A percentile compares a stretch with the other conserved stretches of the same genome.
phyloP scores from a whole-genome alignment of 2,329 filamentous ascomycete species.

The Pyrenophora seminiperda region DNA sequence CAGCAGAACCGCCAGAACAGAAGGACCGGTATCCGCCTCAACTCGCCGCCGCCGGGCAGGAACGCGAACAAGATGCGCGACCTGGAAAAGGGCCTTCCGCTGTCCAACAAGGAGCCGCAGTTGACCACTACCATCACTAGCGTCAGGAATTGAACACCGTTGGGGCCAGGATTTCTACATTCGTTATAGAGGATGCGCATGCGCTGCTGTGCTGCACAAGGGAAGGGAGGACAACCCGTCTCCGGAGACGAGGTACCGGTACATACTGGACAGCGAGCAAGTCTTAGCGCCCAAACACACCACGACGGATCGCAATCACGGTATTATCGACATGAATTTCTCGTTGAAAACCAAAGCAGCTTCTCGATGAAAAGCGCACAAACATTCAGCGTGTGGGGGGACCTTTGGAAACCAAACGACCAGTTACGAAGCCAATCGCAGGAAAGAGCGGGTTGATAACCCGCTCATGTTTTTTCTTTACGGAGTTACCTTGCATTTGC shows the following conservation, averaged over 20 bases:
- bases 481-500: not conserved
- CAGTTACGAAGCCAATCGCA: slow-evolving; percentile 3
- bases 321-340: too few species aligned
- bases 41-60: slow-evolving; percentile 40
- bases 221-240: not conserved
- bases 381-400: not conserved
- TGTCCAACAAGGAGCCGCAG: slow-evolving; percentile 29
- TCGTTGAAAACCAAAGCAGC: not conserved
- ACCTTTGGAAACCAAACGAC: not conserved
- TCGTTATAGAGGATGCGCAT: not conserved
- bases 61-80: slow-evolving; percentile 31
- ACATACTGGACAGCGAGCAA: too few species aligned
- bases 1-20: slow-evolving; percentile 42
- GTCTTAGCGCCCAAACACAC: too few species aligned
- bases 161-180: not conserved
- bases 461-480: not conserved
- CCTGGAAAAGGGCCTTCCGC: slow-evolving; percentile 42
- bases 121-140: slow-evolving; percentile 46
- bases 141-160: slow-evolving; percentile 17
- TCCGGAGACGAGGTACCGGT: not conserved
- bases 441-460: not conserved
- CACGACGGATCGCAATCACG: too few species aligned
- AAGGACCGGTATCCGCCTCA: slow-evolving; percentile 44
- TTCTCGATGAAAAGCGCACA: slow-evolving; percentile 4
- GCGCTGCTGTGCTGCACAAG: not conserved